These are phyloP conservation scores for Annulohypoxylon truncatum DNA, from an alignment of 2,329 filamentous ascomycete genomes.

Conservation along the genomic window DNA sequence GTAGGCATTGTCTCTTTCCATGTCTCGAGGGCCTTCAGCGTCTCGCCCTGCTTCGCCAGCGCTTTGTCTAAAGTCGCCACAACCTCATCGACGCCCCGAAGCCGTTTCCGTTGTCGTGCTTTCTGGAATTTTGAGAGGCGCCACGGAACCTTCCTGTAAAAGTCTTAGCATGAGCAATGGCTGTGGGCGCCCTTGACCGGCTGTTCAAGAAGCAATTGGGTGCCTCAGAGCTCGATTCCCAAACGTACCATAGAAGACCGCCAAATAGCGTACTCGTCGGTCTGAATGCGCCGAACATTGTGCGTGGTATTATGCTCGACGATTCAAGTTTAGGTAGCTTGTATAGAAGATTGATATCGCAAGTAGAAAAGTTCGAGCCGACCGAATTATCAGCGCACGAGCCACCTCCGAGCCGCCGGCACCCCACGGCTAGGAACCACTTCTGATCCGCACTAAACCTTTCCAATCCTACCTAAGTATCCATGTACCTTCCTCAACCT, in stretches of 20 bases:
- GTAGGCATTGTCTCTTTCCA: conserved; percentile 98
- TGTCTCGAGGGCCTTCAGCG: conserved; percentile 80
- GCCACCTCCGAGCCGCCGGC: conserved; percentile 15
- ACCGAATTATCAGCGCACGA: conserved; percentile 28
- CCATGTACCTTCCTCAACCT: not conserved
- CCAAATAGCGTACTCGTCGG: conserved; percentile 79
- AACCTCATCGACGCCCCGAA: conserved; percentile 88
- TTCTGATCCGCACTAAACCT: not conserved
- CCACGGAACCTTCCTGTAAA: conserved; percentile 90
- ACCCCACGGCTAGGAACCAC: conserved; percentile 9
- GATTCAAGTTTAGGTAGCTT: not conserved
- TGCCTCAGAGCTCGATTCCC: not conserved
- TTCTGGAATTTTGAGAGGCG: conserved; percentile 93
- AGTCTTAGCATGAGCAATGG: conserved; percentile 22
- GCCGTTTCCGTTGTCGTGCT: conserved; percentile 82
- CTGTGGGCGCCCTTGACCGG: not conserved
- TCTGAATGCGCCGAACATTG: conserved; percentile 88
- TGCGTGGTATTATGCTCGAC: conserved; percentile 45
- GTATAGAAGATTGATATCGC: conserved; percentile 7
- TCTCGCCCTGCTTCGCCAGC: conserved; percentile 77
- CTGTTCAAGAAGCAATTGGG: not conserved
- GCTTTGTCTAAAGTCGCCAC: conserved; percentile 84
- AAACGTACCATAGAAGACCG: conserved; percentile 81
- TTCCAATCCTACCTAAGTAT: conserved; percentile 4
- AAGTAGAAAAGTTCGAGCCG: conserved; percentile 32